Conservation (phyloP, 2,329 filamentous ascomycete genomes). For the Penicillium sp. region DNA sequence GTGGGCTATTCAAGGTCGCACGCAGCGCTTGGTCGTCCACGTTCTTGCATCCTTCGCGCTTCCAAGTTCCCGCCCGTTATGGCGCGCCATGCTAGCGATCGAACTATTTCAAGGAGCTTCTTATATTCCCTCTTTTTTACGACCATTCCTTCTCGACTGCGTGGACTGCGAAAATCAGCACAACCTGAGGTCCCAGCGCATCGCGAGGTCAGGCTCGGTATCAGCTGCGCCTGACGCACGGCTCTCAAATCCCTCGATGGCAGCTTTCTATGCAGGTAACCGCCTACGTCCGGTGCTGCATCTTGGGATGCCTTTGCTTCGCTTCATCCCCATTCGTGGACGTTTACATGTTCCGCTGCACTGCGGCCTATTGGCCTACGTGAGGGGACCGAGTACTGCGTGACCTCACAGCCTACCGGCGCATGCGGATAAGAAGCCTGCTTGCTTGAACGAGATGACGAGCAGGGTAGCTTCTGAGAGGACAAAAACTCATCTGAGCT, state of each 20-base stretch:
- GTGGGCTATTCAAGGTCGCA: neutral
- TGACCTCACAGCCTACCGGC: neutral
- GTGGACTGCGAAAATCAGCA: neutral
- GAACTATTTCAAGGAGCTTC: neutral
- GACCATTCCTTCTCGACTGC: neutral
- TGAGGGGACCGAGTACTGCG: constrained; percentile 5
- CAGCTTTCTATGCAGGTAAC: neutral
- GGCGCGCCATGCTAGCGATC: neutral
- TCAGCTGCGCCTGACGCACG: constrained; percentile 5
- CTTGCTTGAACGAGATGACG: constrained; percentile 11
- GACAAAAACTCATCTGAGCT: neutral
- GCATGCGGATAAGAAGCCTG: constrained; percentile 2
- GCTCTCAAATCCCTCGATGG: neutral
- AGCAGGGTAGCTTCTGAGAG: neutral
- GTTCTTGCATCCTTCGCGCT: constrained; percentile 2
- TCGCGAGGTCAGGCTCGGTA: neutral
- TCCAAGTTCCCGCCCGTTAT: neutral
- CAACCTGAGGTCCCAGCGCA: neutral
- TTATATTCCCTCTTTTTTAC: neutral
- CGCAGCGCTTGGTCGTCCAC: constrained; percentile 12
- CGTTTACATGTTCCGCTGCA: neutral
- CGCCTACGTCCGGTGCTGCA: constrained; percentile 5
- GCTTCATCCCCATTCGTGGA: neutral
- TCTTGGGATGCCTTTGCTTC: neutral
- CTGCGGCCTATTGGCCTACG: neutral